A percentile compares a stretch with the other conserved stretches of the same genome.
These are phyloP conservation scores for Cryomyces antarcticus DNA, from an alignment of 495 filamentous ascomycete species.

Conservation along the genomic window DNA sequence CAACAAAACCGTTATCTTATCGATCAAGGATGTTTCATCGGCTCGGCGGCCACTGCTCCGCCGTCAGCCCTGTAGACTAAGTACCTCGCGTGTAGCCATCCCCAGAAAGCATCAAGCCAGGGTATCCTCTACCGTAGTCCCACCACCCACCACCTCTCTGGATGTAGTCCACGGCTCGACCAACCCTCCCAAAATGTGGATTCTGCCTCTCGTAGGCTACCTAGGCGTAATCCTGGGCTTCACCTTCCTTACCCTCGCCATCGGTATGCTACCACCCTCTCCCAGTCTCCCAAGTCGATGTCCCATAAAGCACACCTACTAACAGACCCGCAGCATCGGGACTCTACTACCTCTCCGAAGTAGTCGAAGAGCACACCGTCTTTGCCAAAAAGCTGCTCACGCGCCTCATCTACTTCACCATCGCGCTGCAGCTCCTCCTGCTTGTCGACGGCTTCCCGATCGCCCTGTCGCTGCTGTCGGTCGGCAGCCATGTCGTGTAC, in stretches of 20 bases:
- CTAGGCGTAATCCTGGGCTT: slow-evolving; percentile 76
- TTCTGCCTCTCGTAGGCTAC: slow-evolving; percentile 77
- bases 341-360: slow-evolving; percentile 92
- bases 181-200: slow-evolving; percentile 46
- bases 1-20: too few relatives aligned
- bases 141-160: not conserved
- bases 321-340: slow-evolving; percentile 47
- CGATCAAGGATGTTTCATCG: too few relatives aligned
- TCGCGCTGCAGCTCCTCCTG: slow-evolving; percentile 51
- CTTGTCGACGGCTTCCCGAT: slow-evolving; percentile 73
- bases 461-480: slow-evolving; percentile 47
- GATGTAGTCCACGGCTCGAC: too few relatives aligned
- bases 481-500: slow-evolving; percentile 72
- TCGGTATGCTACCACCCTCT: slow-evolving; percentile 34
- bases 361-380: slow-evolving; percentile 95
- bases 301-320: slow-evolving; percentile 1
- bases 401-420: slow-evolving; percentile 67
- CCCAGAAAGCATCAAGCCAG: not conserved
- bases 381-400: slow-evolving; percentile 67
- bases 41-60: too few relatives aligned
- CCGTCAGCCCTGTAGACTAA: not conserved
- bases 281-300: not conserved
- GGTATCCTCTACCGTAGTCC: not conserved
- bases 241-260: slow-evolving; percentile 77
- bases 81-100: not conserved